Evolutionary conservation across 768 basidiomycete species (phyloP).

Genomic region (Leccinum subgranulosum): DNA sequence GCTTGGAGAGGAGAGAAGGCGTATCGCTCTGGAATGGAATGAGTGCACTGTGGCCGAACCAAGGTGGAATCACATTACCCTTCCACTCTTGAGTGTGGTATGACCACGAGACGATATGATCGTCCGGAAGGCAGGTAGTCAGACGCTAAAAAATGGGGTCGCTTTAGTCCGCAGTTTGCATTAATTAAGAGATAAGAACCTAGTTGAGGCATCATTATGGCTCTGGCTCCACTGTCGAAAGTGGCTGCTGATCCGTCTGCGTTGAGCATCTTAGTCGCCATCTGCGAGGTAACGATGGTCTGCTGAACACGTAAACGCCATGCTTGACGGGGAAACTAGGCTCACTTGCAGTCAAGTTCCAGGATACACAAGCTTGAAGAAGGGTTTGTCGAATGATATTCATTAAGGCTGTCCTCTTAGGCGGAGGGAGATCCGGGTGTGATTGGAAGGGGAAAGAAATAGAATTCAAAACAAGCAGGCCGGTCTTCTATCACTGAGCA

Average conservation of each 20-base stretch:
- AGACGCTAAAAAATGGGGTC: conserved; percentile 21
- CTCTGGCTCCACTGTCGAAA: conserved; percentile 62
- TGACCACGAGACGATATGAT: conserved; percentile 42
- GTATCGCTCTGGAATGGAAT: conserved; percentile 34
- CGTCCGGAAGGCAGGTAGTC: conserved; percentile 42
- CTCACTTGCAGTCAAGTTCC: conserved; percentile 46
- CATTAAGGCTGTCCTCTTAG: conserved; percentile 43
- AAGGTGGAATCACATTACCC: conserved; percentile 36
- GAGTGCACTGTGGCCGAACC: conserved; percentile 5
- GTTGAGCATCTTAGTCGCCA: conserved; percentile 65
- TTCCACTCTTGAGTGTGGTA: conserved; percentile 37
- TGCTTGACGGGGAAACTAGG: not conserved
- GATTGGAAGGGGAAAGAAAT: conserved; percentile 67
- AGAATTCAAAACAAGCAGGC: conserved; percentile 63
- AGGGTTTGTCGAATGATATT: conserved; percentile 53
- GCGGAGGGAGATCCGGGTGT: conserved; percentile 35
- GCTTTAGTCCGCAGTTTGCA: conserved; percentile 4
- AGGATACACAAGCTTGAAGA: conserved; percentile 44
- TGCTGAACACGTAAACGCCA: conserved; percentile 20
- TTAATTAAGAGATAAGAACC: conserved; percentile 37
- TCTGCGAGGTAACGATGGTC: conserved; percentile 63
- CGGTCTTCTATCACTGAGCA: conserved; percentile 34
- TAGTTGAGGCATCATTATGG: conserved; percentile 64
- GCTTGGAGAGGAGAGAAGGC: conserved; percentile 38
- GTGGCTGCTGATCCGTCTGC: conserved; percentile 62